These are phyloP conservation scores for Wickerhamiella hasegawae DNA, from an alignment of 805 yeast genomes.

Conservation along the genomic window DNA sequence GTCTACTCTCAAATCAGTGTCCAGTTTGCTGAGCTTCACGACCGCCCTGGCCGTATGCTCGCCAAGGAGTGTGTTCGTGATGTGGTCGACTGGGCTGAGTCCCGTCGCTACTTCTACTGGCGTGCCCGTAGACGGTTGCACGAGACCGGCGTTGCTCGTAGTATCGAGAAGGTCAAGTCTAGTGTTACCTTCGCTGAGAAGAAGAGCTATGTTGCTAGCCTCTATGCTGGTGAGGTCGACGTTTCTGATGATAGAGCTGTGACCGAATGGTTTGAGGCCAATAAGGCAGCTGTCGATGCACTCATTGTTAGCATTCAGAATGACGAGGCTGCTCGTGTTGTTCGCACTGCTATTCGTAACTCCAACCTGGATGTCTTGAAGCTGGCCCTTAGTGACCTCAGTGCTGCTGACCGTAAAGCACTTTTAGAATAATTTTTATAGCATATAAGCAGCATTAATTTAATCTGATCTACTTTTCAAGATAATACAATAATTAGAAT, in stretches of 20 bases:
- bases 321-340: constrained; percentile 5
- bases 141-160: constrained; percentile 59
- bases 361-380: constrained; percentile 14
- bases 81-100: constrained; percentile 68
- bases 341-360: constrained; percentile 4
- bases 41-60: constrained; percentile 92
- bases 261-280: constrained; percentile 72
- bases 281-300: constrained; percentile 32
- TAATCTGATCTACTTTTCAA: too few species aligned
- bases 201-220: constrained; percentile 6
- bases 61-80: constrained; percentile 83
- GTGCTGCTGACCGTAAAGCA: constrained; percentile 21
- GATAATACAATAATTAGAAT: too few species aligned
- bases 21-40: constrained; percentile 96
- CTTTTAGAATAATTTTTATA: constrained; percentile 18
- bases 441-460: too few species aligned
- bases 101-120: constrained; percentile 98
- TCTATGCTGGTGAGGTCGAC: constrained; percentile 38
- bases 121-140: constrained; percentile 88
- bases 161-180: constrained; percentile 3
- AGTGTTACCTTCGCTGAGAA: constrained; percentile 4
- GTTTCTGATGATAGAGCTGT: constrained; percentile 57
- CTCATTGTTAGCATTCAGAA: constrained; percentile 7
- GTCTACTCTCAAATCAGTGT: constrained; percentile 83
- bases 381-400: constrained; percentile 19